Base-by-base conservation (phyloP, 345 rosid genomes). In the Eutrema japonicum region DNA sequence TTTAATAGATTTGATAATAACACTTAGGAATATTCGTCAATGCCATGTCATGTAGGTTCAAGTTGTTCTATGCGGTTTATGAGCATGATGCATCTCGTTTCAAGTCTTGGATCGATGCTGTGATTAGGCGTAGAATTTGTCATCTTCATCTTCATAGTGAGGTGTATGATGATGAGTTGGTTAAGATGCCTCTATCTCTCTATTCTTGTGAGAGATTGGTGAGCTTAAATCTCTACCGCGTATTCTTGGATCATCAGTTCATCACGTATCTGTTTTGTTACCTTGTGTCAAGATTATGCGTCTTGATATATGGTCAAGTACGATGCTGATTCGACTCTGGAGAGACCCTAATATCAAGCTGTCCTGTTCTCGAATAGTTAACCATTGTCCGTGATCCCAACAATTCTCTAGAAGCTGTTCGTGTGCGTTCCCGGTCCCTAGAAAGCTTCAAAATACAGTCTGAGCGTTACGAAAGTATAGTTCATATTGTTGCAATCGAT, bases 261-360 rank as follows among this genome's bases (percentile, higher is more conserved):
- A 5, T 48, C 71, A 61, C 3, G 55, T 47, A n/a, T 46, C 76
- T 32, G 55, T 77, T 32, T 70, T 6, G 16, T 8, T 77, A n/a
- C 80, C 80, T 48, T 55, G 62, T 71, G 38, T 77, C 60, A 77
- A 64, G 71, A n/a, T 2, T 26, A 32, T 77, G 61, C 42, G 46
- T 49, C 65, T 64, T 2, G 71, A 57, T 9, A 57, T 9, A 56
- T 30, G 59, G 71, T 71, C 48, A 43, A 0, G 8, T 77, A 71
- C 30, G 68, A 29, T 27, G 62, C 29, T 64, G 71, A 77, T 56
- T 64, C 66, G 10, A 71, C 66, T 40, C 75, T 77, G 4, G 66
- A 77, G 66, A 77, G 64, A 49, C 61, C 3, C 59, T 77, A 0
- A 41, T 77, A 41, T 65, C 72, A 0, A 48, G 68, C 5, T 71